Evolutionary conservation across 805 yeast species (phyloP).

Genomic region (Kodamaea sagamina): DNA sequence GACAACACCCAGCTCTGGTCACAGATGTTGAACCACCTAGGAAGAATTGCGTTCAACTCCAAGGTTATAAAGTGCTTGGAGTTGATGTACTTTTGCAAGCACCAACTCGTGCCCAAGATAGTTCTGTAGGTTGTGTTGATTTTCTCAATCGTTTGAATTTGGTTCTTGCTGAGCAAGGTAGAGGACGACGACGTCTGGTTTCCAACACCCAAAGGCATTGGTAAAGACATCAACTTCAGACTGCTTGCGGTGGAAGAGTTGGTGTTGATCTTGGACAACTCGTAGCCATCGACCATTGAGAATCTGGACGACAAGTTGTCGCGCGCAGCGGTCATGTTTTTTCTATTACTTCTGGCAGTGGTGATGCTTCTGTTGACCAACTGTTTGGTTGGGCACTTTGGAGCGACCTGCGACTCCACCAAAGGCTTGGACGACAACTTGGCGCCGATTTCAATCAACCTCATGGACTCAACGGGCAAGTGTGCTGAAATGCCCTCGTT

Average conservation of each 20-base stretch:
- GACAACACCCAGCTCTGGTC: slow-evolving; percentile 61
- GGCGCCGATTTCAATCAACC: slow-evolving; percentile 62
- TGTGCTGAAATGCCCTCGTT: slow-evolving; percentile 68
- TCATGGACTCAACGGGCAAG: slow-evolving; percentile 67
- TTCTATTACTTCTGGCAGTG: slow-evolving; percentile 36
- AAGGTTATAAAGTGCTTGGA: slow-evolving; percentile 33
- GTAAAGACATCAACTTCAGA: slow-evolving; percentile 41
- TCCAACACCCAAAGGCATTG: slow-evolving; percentile 40
- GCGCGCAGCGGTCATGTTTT: slow-evolving; percentile 31
- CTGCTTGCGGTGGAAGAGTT: slow-evolving; percentile 46
- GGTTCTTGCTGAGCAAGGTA: slow-evolving; percentile 40
- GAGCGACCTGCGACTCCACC: slow-evolving; percentile 37
- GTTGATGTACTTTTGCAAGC: slow-evolving; percentile 29
- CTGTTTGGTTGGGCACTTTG: slow-evolving; percentile 35
- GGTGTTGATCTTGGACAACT: slow-evolving; percentile 51
- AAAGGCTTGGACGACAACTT: slow-evolving; percentile 58
- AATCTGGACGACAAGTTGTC: slow-evolving; percentile 32
- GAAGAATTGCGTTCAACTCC: slow-evolving; percentile 38
- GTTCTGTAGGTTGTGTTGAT: slow-evolving; percentile 55
- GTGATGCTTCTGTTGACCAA: slow-evolving; percentile 55
- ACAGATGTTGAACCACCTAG: slow-evolving; percentile 51
- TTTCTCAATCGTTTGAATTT: slow-evolving; percentile 48
- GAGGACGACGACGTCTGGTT: slow-evolving; percentile 43
- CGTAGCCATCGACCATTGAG: slow-evolving; percentile 60
- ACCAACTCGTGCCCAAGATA: slow-evolving; percentile 53